Conservation (phyloP, 345 rosid species). For the Psidium friedrichsthalianum region DNA sequence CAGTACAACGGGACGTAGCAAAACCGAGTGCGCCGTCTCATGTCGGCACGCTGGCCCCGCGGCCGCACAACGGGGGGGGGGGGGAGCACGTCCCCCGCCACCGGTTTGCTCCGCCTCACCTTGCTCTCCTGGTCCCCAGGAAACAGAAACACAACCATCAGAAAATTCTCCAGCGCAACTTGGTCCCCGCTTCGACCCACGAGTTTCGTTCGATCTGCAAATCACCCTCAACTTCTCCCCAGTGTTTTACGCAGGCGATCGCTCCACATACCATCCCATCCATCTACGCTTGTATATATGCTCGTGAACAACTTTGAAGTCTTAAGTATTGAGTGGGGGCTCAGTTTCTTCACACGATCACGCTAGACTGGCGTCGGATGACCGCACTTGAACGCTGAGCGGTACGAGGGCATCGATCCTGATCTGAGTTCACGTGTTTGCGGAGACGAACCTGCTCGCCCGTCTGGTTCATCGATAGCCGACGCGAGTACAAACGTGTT, state of each 20-base stretch:
- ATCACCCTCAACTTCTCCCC: background rate
- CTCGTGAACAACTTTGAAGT: background rate
- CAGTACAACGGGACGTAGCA: slow-evolving; percentile 10
- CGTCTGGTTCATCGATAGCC: background rate
- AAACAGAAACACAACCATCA: slow-evolving; percentile 11
- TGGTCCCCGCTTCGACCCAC: background rate
- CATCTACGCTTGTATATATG: background rate
- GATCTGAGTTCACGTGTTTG: background rate
- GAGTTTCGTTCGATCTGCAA: background rate
- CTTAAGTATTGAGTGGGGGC: background rate
- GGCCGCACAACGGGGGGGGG: slow-evolving; percentile 5
- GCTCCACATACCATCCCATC: background rate
- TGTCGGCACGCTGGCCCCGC: slow-evolving; percentile 11
- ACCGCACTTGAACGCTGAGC: background rate
- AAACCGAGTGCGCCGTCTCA: slow-evolving; percentile 9
- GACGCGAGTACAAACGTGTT: background rate
- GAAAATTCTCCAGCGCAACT: background rate
- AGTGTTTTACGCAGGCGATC: background rate
- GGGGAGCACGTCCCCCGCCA: slow-evolving; percentile 9
- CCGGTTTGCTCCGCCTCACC: slow-evolving; percentile 9
- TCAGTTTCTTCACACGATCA: background rate
- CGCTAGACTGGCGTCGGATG: background rate
- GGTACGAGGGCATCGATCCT: background rate
- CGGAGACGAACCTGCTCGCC: background rate
- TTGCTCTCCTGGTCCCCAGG: slow-evolving; percentile 8